Percentiles rank a stretch among this genome's conserved stretches.
phyloP scores from a whole-genome alignment of 371 early-diverging fungal species.

The Parasitella parasitica region DNA sequence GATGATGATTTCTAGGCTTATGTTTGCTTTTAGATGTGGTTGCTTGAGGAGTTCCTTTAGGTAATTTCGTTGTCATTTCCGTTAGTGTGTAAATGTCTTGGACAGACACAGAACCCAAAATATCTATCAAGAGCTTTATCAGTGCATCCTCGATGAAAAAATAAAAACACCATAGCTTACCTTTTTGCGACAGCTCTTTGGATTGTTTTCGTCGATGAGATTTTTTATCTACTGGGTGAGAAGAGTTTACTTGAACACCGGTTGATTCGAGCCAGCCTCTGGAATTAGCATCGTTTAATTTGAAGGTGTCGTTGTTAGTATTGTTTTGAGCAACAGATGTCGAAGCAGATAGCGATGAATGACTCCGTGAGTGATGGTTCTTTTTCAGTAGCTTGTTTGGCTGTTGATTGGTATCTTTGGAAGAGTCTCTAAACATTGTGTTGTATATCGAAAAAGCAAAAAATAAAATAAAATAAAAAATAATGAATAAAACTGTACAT shows the following conservation, averaged over 20 bases:
- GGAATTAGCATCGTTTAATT: not conserved
- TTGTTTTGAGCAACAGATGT: not conserved
- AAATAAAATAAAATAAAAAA: too few species aligned
- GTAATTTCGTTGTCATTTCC: conserved; percentile 27
- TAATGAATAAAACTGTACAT: too few species aligned
- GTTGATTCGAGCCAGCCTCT: conserved; percentile 24
- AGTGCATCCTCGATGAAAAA: not conserved
- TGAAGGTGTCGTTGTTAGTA: not conserved
- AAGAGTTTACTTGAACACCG: conserved; percentile 11
- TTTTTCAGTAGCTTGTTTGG: not conserved
- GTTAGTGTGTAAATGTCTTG: conserved; percentile 45
- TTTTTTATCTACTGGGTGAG: conserved; percentile 20
- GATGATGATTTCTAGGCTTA: not conserved
- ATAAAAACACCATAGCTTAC: too few species aligned
- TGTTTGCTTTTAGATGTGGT: not conserved
- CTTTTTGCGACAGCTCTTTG: conserved; percentile 12
- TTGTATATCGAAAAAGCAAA: not conserved
- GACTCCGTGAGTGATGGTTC: not conserved
- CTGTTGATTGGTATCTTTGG: not conserved
- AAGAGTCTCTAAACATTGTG: conserved; percentile 7
- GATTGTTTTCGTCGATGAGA: not conserved
- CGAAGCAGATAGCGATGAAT: not conserved
- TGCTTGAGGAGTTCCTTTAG: conserved; percentile 15
- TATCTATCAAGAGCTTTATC: conserved; percentile 12
- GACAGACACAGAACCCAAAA: conserved; percentile 40